Evolutionary conservation across 768 basidiomycete species (phyloP).

Genomic region (Podaxis sp.): DNA sequence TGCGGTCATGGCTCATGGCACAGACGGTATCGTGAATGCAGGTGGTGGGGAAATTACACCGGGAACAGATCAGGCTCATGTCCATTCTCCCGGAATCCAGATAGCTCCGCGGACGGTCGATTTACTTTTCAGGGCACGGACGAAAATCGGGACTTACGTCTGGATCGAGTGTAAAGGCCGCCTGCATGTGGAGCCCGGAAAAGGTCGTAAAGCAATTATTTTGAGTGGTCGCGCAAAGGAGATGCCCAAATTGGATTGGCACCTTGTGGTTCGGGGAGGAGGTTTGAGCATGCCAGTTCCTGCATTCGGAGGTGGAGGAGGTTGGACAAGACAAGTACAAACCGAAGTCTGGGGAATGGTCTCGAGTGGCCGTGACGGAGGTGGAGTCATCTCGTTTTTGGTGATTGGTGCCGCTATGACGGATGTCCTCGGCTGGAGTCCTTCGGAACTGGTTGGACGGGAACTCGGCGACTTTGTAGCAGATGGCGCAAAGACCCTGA

Average conservation of each 20-base stretch:
- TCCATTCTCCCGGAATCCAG: not conserved
- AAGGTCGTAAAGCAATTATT: constrained; percentile 92
- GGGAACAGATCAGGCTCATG: not conserved
- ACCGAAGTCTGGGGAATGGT: constrained; percentile 50
- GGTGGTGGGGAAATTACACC: not conserved
- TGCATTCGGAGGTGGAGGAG: constrained; percentile 4
- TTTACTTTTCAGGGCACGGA: constrained; percentile 80
- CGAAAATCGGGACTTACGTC: constrained; percentile 64
- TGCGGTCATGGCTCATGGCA: constrained; percentile 10
- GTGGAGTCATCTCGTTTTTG: constrained; percentile 36
- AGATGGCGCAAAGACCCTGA: constrained; percentile 23
- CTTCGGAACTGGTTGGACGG: constrained; percentile 53
- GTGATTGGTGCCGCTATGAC: constrained; percentile 48
- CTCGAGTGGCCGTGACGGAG: constrained; percentile 31
- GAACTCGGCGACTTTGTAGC: constrained; percentile 38
- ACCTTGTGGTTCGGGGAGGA: constrained; percentile 49
- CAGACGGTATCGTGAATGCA: constrained; percentile 16
- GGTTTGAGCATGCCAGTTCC: constrained; percentile 34
- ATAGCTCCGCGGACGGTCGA: constrained; percentile 62
- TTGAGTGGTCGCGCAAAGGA: constrained; percentile 76
- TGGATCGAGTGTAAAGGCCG: constrained; percentile 94
- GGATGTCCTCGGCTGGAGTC: constrained; percentile 67
- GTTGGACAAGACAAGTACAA: constrained; percentile 10
- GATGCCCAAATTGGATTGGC: constrained; percentile 67
- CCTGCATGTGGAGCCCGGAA: constrained; percentile 89